Evolutionary conservation across 2,329 filamentous ascomycete species (phyloP).

Genomic region (Didymellaceae sp.): DNA sequence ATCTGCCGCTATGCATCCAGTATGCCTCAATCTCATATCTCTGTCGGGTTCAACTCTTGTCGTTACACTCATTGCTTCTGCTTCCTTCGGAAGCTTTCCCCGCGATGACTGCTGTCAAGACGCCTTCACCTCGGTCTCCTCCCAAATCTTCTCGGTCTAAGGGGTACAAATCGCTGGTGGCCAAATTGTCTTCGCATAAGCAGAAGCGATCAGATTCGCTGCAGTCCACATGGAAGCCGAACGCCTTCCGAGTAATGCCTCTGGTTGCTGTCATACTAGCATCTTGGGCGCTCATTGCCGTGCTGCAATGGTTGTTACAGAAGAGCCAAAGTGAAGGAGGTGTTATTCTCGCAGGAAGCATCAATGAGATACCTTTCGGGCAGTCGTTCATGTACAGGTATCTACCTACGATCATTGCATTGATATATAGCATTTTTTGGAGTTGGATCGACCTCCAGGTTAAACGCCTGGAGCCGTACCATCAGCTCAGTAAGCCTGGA

Average conservation of each 20-base stretch:
- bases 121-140: neutral
- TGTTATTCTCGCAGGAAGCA: conserved; percentile 46
- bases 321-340: conserved; percentile 53
- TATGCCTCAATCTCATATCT: conserved; percentile 1
- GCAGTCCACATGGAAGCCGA: conserved; percentile 27
- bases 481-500: conserved; percentile 58
- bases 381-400: conserved; percentile 58
- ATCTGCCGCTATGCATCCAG: conserved; percentile 7
- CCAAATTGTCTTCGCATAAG: neutral
- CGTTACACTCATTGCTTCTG: neutral
- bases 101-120: neutral
- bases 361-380: conserved; percentile 48
- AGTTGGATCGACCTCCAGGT: conserved; percentile 66
- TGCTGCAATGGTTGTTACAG: conserved; percentile 56
- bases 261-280: conserved; percentile 21
- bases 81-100: neutral
- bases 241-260: conserved; percentile 22
- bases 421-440: conserved; percentile 64
- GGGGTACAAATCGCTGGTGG: neutral
- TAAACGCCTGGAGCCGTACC: conserved; percentile 66
- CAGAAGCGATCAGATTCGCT: neutral
- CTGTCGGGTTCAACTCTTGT: neutral
- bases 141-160: neutral
- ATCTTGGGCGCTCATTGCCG: conserved; percentile 45
- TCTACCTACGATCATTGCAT: conserved; percentile 60